Conservation (phyloP, 306 rosid species). For the Inga laurina region DNA sequence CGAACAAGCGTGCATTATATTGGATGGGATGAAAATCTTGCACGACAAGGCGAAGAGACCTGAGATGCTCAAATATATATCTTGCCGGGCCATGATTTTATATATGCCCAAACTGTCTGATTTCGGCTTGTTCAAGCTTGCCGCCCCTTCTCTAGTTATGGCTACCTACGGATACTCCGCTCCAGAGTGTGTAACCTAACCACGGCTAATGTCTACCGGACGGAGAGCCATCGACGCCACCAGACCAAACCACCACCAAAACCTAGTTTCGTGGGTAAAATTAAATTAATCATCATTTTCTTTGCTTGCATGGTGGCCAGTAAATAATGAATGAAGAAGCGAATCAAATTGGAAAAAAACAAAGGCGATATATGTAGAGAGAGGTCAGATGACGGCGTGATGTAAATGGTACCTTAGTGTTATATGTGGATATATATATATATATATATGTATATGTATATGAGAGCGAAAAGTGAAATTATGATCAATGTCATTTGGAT, state of each 20-base stretch:
- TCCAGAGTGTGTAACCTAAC: constrained; percentile 67
- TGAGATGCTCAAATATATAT: constrained; percentile 64
- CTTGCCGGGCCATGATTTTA: constrained; percentile 59
- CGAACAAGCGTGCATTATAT: constrained; percentile 40
- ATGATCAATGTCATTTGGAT: too few relatives aligned
- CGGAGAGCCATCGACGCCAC: constrained; percentile 79
- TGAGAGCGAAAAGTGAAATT: too few relatives aligned
- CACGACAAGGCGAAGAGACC: constrained; percentile 77
- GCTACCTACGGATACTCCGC: constrained; percentile 86
- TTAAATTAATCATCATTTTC: background rate
- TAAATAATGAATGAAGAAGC: too few relatives aligned
- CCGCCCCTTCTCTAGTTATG: constrained; percentile 75
- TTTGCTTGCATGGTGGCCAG: background rate
- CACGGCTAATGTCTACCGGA: constrained; percentile 67
- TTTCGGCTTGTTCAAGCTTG: constrained; percentile 68
- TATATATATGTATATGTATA: too few relatives aligned
- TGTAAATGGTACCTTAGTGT: too few relatives aligned
- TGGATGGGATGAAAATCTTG: constrained; percentile 77
- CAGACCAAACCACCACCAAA: constrained; percentile 41
- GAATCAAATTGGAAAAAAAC: too few relatives aligned
- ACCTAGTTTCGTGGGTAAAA: constrained; percentile 85
- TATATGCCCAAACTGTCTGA: constrained; percentile 73
- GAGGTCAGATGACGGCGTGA: too few relatives aligned
- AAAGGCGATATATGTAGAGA: too few relatives aligned
- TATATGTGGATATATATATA: too few relatives aligned